phyloP scores from a whole-genome alignment of 2,329 filamentous ascomycete species.

The Penicillium sp. region DNA sequence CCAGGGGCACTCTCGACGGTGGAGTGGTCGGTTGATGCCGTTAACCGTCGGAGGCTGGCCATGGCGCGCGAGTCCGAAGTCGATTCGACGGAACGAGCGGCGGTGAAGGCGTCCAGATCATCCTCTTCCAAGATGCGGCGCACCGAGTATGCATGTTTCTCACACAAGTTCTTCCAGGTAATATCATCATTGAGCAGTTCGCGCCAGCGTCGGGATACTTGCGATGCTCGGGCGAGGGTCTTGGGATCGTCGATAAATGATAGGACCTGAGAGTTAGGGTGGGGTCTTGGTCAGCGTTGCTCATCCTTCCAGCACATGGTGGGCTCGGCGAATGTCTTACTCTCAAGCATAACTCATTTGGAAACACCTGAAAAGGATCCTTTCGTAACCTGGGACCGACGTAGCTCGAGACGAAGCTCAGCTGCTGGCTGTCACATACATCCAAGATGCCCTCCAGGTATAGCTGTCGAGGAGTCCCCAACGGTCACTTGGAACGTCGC shows the following conservation, averaged over 20 bases:
- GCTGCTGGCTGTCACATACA: conserved; percentile 89
- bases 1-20: conserved; percentile 50
- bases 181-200: conserved; percentile 94
- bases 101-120: conserved; percentile 37
- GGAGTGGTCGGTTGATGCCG: conserved; percentile 34
- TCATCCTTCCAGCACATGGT: not conserved
- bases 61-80: conserved; percentile 23
- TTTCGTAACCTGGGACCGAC: conserved; percentile 94
- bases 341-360: conserved; percentile 87
- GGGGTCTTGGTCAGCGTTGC: not conserved
- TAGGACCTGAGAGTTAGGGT: conserved; percentile 67
- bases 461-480: no score
- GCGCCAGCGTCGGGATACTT: conserved; percentile 93
- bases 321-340: conserved; percentile 53
- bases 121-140: conserved; percentile 55
- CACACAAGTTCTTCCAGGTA: conserved; percentile 96
- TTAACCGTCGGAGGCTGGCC: conserved; percentile 27
- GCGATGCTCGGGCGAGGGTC: conserved; percentile 86
- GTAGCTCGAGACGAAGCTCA: conserved; percentile 95
- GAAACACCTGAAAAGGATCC: conserved; percentile 89
- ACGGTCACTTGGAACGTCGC: no score
- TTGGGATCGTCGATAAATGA: conserved; percentile 97
- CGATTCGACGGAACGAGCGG: conserved; percentile 26
- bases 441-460: conserved; percentile 86
- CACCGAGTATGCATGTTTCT: conserved; percentile 95